Conservation (phyloP, 139 green algal genomes). For the Micromonas pusilla region DNA sequence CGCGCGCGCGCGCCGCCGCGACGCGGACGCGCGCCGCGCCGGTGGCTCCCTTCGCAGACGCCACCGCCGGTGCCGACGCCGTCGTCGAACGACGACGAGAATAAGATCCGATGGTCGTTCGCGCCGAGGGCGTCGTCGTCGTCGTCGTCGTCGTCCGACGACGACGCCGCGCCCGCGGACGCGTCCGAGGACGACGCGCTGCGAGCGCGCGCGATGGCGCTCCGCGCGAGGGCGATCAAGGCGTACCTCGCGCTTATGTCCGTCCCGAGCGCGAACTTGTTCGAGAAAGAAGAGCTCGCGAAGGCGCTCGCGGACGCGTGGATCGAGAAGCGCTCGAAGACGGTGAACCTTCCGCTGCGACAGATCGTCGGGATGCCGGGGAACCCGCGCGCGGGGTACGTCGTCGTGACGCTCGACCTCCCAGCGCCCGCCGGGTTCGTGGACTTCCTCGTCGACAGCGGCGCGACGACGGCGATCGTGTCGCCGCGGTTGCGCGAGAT, state of each 20-base stretch:
- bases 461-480: constrained; percentile 5
- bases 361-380: background rate
- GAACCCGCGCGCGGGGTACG: constrained; percentile 14
- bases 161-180: background rate
- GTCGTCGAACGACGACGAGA: too few relatives aligned
- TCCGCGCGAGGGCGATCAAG: constrained; percentile 12
- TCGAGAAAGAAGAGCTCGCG: constrained; percentile 15
- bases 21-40: too few relatives aligned
- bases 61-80: too few relatives aligned
- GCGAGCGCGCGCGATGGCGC: background rate
- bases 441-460: constrained; percentile 19
- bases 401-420: background rate
- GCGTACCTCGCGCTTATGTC: background rate
- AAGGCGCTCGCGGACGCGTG: background rate
- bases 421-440: background rate
- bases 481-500: constrained; percentile 4
- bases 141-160: background rate
- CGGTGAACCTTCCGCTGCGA: background rate
- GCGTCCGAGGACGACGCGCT: background rate
- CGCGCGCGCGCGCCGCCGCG: too few relatives aligned
- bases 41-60: too few relatives aligned
- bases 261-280: background rate
- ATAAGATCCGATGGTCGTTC: too few relatives aligned
- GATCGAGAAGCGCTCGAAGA: background rate
- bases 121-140: too few relatives aligned